A percentile compares a stretch with the other conserved stretches of the same genome.
phyloP scores from a whole-genome alignment of 768 basidiomycete genomes.

The Neoboletus brunneissimus region DNA sequence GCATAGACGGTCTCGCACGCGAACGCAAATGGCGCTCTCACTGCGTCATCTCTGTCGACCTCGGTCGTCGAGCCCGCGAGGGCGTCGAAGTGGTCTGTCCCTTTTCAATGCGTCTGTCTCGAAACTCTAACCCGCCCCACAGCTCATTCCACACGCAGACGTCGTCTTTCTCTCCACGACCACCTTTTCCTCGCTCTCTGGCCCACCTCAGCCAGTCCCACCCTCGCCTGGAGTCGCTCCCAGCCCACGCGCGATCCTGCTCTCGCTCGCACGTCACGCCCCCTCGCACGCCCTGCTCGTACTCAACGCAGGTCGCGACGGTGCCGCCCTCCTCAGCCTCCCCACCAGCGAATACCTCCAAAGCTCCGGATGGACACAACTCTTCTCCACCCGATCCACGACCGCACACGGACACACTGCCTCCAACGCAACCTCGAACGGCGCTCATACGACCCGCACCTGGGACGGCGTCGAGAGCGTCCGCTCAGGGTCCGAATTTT shows the following conservation, averaged over 20 bases:
- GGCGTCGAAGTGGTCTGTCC: constrained; percentile 74
- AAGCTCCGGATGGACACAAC: constrained; percentile 66
- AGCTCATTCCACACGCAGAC: constrained; percentile 83
- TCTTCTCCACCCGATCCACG: constrained; percentile 5
- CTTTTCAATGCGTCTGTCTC: neutral
- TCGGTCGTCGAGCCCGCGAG: constrained; percentile 69
- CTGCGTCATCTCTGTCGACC: constrained; percentile 78
- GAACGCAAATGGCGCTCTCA: constrained; percentile 83
- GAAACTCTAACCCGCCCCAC: neutral
- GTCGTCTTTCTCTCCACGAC: constrained; percentile 62
- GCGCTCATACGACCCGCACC: constrained; percentile 2
- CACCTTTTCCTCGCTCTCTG: constrained; percentile 22
- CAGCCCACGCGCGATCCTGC: constrained; percentile 72
- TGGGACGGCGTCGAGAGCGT: constrained; percentile 41
- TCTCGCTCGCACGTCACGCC: constrained; percentile 65
- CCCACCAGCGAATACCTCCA: constrained; percentile 88
- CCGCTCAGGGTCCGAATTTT: constrained; percentile 74
- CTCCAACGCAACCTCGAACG: constrained; percentile 18
- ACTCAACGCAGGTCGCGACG: constrained; percentile 76
- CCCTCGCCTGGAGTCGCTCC: constrained; percentile 42
- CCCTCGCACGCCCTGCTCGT: constrained; percentile 78
- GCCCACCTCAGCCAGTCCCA: constrained; percentile 19
- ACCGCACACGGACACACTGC: constrained; percentile 19
- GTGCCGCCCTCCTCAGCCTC: constrained; percentile 75
- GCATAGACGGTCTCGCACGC: constrained; percentile 75